phyloP scores from a whole-genome alignment of 352 stramenopile genomes.

The Phytophthora colocasiae region DNA sequence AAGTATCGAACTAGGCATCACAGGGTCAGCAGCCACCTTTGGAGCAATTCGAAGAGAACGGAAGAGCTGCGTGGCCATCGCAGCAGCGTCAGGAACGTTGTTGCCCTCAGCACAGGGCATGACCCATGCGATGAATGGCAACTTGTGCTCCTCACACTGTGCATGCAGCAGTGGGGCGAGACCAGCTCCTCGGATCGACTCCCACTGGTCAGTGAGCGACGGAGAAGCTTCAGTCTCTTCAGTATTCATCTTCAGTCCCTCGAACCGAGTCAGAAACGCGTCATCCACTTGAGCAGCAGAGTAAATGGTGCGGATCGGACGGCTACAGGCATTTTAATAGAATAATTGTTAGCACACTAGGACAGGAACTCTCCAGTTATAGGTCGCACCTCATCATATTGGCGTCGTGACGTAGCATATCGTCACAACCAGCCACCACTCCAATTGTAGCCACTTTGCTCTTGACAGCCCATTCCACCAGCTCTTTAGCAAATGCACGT shows the following conservation, averaged over 20 bases:
- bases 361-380: not conserved
- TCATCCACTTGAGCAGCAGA: constrained; percentile 42
- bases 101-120: constrained; percentile 82
- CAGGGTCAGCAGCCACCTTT: constrained; percentile 26
- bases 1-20: constrained; percentile 26
- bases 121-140: constrained; percentile 65
- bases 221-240: constrained; percentile 8
- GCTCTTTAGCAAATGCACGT: constrained; percentile 54
- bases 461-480: constrained; percentile 59
- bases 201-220: constrained; percentile 42
- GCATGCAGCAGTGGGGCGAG: constrained; percentile 61
- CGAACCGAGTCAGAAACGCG: constrained; percentile 49
- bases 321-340: constrained; percentile 36
- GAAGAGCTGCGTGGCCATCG: constrained; percentile 60
- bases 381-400: constrained; percentile 69
- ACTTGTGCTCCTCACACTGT: constrained; percentile 39
- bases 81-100: constrained; percentile 77
- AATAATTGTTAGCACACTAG: not conserved
- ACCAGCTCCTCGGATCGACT: constrained; percentile 59
- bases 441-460: constrained; percentile 58
- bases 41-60: constrained; percentile 43
- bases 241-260: constrained; percentile 32
- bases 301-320: constrained; percentile 65
- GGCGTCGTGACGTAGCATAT: constrained; percentile 83
- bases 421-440: constrained; percentile 70